Evolutionary conservation across 2,329 filamentous ascomycete species (phyloP).

Genomic region (Nemania serpens): DNA sequence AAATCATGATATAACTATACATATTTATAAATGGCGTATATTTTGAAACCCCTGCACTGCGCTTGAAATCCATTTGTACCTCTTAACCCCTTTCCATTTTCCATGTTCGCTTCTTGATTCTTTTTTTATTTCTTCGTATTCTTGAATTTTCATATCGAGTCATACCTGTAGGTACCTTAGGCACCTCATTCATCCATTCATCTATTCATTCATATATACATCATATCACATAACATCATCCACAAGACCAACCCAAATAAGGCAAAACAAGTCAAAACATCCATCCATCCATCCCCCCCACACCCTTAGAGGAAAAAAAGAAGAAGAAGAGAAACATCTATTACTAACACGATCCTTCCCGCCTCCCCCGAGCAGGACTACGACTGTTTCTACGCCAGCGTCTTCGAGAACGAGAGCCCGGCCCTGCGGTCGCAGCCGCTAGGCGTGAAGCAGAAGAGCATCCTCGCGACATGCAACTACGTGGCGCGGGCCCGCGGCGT

Average conservation of each 20-base stretch:
- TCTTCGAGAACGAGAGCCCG: conserved; percentile 82
- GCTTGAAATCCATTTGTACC: neutral
- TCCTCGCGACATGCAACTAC: conserved; percentile 93
- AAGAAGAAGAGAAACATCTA: neutral
- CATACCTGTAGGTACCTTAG: too few relatives aligned
- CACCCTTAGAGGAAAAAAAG: neutral
- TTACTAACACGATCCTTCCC: neutral
- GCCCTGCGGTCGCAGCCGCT: conserved; percentile 73
- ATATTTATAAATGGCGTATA: neutral
- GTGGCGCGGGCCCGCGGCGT: conserved; percentile 76
- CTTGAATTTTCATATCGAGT: neutral
- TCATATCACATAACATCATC: neutral
- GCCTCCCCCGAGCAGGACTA: conserved; percentile 60
- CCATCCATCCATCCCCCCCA: neutral
- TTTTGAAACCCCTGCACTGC: neutral
- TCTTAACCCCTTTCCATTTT: neutral
- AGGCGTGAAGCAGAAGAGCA: conserved; percentile 90
- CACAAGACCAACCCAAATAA: neutral
- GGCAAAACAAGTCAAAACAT: neutral
- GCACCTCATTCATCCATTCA: neutral
- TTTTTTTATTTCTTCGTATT: neutral
- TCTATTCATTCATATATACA: neutral
- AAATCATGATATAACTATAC: neutral
- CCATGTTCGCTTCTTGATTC: neutral
- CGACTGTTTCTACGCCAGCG: conserved; percentile 94